Conservation (phyloP, 2,329 filamentous ascomycete genomes). For the Beauveria scarabaeidicola region DNA sequence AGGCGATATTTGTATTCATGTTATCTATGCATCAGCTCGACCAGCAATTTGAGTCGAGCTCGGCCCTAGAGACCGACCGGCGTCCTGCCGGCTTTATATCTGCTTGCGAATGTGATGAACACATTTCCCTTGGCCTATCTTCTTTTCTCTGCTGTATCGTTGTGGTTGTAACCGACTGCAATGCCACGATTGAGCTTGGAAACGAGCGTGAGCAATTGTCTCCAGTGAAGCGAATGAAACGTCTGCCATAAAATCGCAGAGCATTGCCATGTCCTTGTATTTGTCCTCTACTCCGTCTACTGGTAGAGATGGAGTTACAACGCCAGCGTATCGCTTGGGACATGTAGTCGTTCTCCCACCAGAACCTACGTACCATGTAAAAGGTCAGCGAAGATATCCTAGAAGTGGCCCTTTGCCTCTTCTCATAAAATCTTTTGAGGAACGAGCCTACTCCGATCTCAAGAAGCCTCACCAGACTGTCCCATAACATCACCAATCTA, state of each 20-base stretch:
- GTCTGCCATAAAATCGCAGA: not conserved
- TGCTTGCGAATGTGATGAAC: conserved; percentile 30
- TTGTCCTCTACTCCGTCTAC: not conserved
- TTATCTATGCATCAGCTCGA: conserved; percentile 41
- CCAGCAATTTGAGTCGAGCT: conserved; percentile 49
- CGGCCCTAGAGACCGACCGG: conserved; percentile 70
- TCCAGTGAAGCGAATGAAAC: not conserved
- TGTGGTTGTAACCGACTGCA: conserved; percentile 2
- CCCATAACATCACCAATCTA: too few species aligned
- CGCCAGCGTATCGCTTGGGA: not conserved
- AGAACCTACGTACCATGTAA: not conserved
- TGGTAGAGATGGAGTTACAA: not conserved
- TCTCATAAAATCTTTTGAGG: too few species aligned
- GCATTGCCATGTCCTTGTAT: too few species aligned
- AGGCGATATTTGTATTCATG: conserved; percentile 33
- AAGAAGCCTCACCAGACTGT: too few species aligned
- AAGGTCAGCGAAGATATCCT: not conserved
- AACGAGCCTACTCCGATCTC: too few species aligned
- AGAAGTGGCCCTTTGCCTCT: too few species aligned
- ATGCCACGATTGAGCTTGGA: conserved; percentile 6
- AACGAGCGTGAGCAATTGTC: conserved; percentile 5
- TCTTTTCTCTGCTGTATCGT: not conserved
- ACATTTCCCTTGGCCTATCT: conserved; percentile 14
- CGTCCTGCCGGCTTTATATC: conserved; percentile 49
- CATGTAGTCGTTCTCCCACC: not conserved